Evolutionary conservation across 108 stramenopile species (phyloP), one percentile per base, ranked within the genome.

Genomic region (Cyclotella atomus): DNA sequence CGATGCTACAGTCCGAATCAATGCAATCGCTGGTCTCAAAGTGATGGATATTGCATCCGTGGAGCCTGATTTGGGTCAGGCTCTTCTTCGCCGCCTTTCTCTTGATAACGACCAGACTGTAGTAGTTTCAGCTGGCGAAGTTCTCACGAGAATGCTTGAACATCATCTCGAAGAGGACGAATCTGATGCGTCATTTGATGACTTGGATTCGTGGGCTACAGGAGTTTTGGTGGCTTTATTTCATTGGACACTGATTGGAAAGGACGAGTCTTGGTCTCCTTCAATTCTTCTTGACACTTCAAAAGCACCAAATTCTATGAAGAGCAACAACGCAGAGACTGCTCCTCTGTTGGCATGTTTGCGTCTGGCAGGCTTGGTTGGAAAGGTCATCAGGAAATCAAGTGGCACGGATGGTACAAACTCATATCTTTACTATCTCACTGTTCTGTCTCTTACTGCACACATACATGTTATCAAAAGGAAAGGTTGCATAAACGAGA

Each of bases 51-150:
- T 38, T 0, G 41, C 73, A 29, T 59, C 64, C 5, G 20, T 63
- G 25, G 80, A 73, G 59, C 72, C 79, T 19, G 67, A 81, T 28
- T 52, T 89, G 28, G 63, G 66, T 12, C 38, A 50, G 16, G 85
- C 86, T 14, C 82, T 94, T 12, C 71, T 91, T 34, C 89, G 90
- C 10, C 71, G 88, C 32, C 80, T 90, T 21, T 44, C 61, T 6
- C 49, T 68, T 4, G 93, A 94, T 30, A 85, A 91, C 17, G 76
- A 89, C 38, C 45, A 65, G 4, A 33, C 27, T 14, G 89, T 94
- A 10, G 89, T 83, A 3, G 50, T 53, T 4, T 84, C 84, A 16
- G 90, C 88, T 2, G 87, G 83, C 33, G 73, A 65, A 44, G 70
- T 88, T 27, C 35, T 91, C 23, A 33, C 55, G 30, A 59, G 61